phyloP scores from a whole-genome alignment of 805 yeast genomes.

The Saccharomyces mikatae region DNA sequence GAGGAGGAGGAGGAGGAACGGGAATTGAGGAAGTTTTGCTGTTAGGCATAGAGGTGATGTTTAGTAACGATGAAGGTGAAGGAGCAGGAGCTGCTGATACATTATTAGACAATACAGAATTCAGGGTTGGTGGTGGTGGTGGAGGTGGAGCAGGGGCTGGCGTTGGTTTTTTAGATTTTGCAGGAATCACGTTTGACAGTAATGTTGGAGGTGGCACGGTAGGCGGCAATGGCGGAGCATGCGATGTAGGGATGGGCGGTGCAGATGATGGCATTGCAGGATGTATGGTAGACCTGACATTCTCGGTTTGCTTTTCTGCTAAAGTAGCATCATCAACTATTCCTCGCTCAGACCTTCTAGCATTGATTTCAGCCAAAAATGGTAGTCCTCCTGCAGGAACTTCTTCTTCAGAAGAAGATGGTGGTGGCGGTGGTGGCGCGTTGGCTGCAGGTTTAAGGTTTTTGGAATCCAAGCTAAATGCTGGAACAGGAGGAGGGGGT shows the following conservation, averaged over 20 bases:
- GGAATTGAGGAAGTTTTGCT: slow-evolving; percentile 5
- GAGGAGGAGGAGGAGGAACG: slow-evolving; percentile 16
- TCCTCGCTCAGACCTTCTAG: slow-evolving; percentile 40
- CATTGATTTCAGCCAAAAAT: slow-evolving; percentile 46
- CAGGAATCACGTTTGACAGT: slow-evolving; percentile 14
- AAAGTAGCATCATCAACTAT: slow-evolving; percentile 30
- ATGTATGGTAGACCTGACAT: slow-evolving; percentile 8
- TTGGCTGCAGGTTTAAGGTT: slow-evolving; percentile 6
- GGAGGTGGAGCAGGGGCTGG: slow-evolving; percentile 26
- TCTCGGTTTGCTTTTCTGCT: neutral
- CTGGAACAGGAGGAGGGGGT: slow-evolving; percentile 18
- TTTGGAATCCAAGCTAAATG: slow-evolving; percentile 4
- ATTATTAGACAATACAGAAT: slow-evolving; percentile 1
- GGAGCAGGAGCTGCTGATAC: slow-evolving; percentile 14
- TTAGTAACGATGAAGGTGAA: slow-evolving; percentile 13
- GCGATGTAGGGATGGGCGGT: slow-evolving; percentile 3
- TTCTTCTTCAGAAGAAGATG: slow-evolving; percentile 6
- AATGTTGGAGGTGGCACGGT: slow-evolving; percentile 20
- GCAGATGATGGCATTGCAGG: slow-evolving; percentile 20
- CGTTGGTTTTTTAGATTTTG: slow-evolving; percentile 7
- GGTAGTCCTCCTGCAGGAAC: slow-evolving; percentile 38
- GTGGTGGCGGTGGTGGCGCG: slow-evolving; percentile 5
- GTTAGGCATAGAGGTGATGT: slow-evolving; percentile 9
- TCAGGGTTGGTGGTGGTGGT: slow-evolving; percentile 23
- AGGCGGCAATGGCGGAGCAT: slow-evolving; percentile 9